phyloP scores from a whole-genome alignment of 176 grass and related monocot species.

The Triticum dicoccoides region DNA sequence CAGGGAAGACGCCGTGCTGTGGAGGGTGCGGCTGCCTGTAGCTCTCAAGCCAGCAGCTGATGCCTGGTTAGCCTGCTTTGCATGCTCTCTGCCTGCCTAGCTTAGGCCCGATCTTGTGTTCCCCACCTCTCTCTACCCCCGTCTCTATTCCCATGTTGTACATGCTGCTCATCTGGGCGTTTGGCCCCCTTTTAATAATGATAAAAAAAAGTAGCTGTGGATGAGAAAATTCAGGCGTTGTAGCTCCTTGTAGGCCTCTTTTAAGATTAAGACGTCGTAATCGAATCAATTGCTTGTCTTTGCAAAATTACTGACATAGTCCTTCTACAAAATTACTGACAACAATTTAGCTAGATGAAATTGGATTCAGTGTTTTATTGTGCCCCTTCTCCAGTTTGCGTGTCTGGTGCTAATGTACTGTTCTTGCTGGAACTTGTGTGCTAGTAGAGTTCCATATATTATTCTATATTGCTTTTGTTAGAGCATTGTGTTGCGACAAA shows the following conservation, averaged over 20 bases:
- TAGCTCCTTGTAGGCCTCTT: not conserved
- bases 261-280: not conserved
- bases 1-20: too few species aligned
- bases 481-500: not conserved
- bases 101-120: too few species aligned
- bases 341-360: not conserved
- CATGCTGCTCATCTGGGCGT: too few species aligned
- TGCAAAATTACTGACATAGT: not conserved
- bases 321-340: not conserved
- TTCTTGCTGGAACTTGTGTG: not conserved
- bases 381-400: not conserved
- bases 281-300: not conserved
- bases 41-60: too few species aligned
- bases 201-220: not conserved
- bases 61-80: too few species aligned
- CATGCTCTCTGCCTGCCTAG: too few species aligned
- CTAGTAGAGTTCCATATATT: conserved; percentile 2
- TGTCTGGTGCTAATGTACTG: not conserved
- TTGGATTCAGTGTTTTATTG: not conserved
- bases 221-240: not conserved
- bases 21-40: too few species aligned
- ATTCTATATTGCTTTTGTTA: not conserved
- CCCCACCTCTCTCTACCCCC: too few species aligned
- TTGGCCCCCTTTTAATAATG: too few species aligned
- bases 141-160: too few species aligned